Evolutionary conservation across 352 stramenopile species (phyloP), one percentile per base, ranked within the genome.

Genomic region (Globisporangium cystogenes): DNA sequence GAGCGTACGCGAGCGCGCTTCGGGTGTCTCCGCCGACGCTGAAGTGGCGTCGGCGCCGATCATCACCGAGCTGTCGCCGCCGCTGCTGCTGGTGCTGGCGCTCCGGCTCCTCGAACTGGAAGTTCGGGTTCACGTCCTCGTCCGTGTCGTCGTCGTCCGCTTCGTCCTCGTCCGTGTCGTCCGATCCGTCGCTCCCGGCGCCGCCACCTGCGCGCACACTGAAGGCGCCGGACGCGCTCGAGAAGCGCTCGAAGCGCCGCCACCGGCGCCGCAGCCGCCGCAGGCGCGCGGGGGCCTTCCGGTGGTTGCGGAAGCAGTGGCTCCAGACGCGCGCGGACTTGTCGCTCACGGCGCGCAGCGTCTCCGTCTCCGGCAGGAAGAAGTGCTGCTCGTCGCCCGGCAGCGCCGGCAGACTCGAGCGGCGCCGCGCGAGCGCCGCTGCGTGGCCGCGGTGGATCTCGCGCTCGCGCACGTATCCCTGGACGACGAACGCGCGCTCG

Each of bases 221-320:
- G n/a, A n/a, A n/a, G n/a, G n/a, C n/a, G n/a, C n/a, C n/a, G n/a
- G n/a, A n/a, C n/a, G n/a, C n/a, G n/a, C n/a, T n/a, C n/a, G n/a
- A n/a, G n/a, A n/a, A 7, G 27, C 27, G 31, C 31, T 42, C 31
- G 18, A 23, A 29, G 0, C 21, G 27, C 23, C 36, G 3, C 20
- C 41, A 21, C 10, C 24, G 20, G 27, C 42, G 51, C 27, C 18
- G 42, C 31, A 58, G 35, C 1, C 44, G 35, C 36, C 46, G 29
- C 33, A 51, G 33, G 14, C 52, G 51, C 14, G 48, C 39, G 44
- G 80, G 70, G 51, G 74, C 79, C 50, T 74, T 74, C 74, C 83
- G 76, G 44, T 85, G 72, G 45, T 78, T 68, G 51, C 73, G 76
- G 23, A 87, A 81, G 59, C 76, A 87, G 55, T 87, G 76, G 16